Conservation (phyloP, 768 basidiomycete genomes). For the Mycena galopus region DNA sequence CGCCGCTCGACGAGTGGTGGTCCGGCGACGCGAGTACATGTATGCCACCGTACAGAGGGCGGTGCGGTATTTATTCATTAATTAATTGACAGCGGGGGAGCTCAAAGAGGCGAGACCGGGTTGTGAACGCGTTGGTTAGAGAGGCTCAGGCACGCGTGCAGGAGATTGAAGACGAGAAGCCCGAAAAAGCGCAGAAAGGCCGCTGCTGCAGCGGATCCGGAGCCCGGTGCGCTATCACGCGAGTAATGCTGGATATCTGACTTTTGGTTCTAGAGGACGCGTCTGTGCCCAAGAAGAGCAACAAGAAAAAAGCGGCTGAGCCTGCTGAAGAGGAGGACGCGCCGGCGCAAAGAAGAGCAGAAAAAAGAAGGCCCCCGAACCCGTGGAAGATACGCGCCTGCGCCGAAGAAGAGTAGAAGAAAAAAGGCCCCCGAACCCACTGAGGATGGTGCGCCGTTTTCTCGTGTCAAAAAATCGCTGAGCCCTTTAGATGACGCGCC, state of each 20-base stretch:
- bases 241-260: neutral
- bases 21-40: conserved; percentile 15
- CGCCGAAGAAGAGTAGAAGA: conserved; percentile 17
- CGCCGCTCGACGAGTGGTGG: conserved; percentile 49
- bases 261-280: conserved; percentile 6
- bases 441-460: conserved; percentile 16
- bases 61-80: neutral
- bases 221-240: neutral
- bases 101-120: neutral
- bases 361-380: neutral
- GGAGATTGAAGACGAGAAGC: neutral
- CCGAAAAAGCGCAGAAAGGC: conserved; percentile 13
- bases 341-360: neutral
- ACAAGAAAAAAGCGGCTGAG: conserved; percentile 6
- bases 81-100: neutral
- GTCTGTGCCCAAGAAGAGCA: conserved; percentile 1
- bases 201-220: neutral
- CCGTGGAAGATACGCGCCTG: conserved; percentile 13
- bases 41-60: conserved; percentile 1
- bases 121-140: neutral
- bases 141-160: neutral
- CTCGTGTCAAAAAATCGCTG: neutral
- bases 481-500: conserved; percentile 9
- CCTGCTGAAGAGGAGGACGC: conserved; percentile 15
- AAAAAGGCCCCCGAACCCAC: conserved; percentile 5